Conservation (phyloP, 1,139 yeast species). For the Scheffersomyces lignicola region DNA sequence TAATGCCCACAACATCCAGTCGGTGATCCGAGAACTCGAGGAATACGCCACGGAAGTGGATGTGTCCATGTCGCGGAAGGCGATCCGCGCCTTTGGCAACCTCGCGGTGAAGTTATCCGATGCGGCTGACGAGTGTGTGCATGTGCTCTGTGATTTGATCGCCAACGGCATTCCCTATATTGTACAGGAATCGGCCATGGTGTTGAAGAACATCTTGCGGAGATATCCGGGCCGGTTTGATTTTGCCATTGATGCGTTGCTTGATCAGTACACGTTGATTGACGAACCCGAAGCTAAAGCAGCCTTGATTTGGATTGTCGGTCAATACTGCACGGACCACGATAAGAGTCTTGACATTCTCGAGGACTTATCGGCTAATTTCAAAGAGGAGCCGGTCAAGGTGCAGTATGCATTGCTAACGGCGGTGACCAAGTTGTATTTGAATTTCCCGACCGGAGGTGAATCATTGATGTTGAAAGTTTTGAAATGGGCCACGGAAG, state of each 20-base stretch:
- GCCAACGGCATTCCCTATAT: conserved; percentile 71
- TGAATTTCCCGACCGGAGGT: conserved; percentile 55
- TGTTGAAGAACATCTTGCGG: conserved; percentile 73
- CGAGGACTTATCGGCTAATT: conserved; percentile 44
- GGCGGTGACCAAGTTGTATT: conserved; percentile 69
- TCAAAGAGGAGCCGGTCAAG: conserved; percentile 63
- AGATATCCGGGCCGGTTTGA: conserved; percentile 61
- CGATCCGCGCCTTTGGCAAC: conserved; percentile 88
- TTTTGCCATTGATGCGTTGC: conserved; percentile 38
- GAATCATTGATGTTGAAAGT: conserved; percentile 60
- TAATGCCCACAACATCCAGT: conserved; percentile 55
- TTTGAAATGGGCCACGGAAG: conserved; percentile 74
- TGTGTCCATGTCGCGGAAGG: conserved; percentile 80
- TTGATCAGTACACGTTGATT: conserved; percentile 45
- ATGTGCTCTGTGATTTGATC: conserved; percentile 58
- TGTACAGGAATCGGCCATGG: conserved; percentile 78
- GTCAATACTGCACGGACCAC: conserved; percentile 62
- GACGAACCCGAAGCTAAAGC: conserved; percentile 81
- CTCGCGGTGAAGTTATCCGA: conserved; percentile 70
- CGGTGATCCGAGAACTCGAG: conserved; percentile 72
- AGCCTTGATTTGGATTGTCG: conserved; percentile 82
- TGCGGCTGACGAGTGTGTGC: conserved; percentile 63
- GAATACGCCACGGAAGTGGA: conserved; percentile 89
- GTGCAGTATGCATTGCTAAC: conserved; percentile 77
- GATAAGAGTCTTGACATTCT: conserved; percentile 49